Evolutionary conservation across 495 filamentous ascomycete species (phyloP), one percentile per base, ranked within the genome.

Genomic region (Penicillium maclennaniae): DNA sequence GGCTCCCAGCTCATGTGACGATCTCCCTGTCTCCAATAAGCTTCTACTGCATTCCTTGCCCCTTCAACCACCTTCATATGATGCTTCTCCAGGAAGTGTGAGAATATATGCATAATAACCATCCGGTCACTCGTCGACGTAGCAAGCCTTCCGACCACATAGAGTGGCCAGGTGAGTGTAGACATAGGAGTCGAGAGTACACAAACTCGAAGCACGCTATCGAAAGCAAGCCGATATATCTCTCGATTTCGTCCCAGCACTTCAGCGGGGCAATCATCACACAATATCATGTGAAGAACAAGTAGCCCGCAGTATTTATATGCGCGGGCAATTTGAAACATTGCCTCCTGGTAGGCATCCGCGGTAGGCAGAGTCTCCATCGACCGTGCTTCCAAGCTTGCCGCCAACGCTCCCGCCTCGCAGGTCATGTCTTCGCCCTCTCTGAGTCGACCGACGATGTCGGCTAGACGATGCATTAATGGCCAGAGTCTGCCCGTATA

Each of bases 31-130:
- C 42, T 25, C 49, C 49, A 52, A 16, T 45, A 28, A 15, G 39
- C 34, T 38, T 39, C 15, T 3, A 54, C 52, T 0, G 52, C 52
- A 7, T 43, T 37, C 17, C 47, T 40, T 0, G 54, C 54, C 8
- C 54, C 54, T 39, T 57, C 54, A 26, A 57, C 49, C 44, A 57
- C 54, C 49, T 48, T 52, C 54, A 57, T 57, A 26, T 53, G 54
- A 37, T 57, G 54, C 38, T 52, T 47, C 14, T 57, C 43, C 15
- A 52, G n/a, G 19, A 57, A 57, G 16, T 57, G 54, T 9, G 48
- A 47, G 45, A 57, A 57, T 7, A 57, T 57, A 52, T 53, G 54
- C 38, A 52, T 14, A 10, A 57, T 52, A 17, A 57, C 38, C 2
- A 49, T 57, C 2, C 54, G 49, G 27, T 57, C 54, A 23, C 54